Conservation (phyloP, 2,329 filamentous ascomycete species). For the Epichloe festucae region DNA sequence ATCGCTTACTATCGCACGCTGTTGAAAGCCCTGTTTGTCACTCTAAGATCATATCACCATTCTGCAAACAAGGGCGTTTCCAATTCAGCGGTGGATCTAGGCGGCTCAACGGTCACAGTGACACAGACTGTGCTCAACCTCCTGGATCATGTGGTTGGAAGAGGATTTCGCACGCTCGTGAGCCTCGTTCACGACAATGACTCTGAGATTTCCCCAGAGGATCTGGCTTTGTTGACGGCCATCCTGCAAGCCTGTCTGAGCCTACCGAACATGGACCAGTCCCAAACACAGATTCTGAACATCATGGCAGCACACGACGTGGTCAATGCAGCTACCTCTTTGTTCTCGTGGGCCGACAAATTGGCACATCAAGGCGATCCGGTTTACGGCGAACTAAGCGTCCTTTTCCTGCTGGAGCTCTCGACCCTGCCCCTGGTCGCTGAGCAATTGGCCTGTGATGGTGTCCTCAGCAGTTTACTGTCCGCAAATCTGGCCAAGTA, state of each 20-base stretch:
- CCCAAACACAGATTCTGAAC: slow-evolving; percentile 56
- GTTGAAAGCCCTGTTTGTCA: slow-evolving; percentile 73
- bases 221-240: slow-evolving; percentile 77
- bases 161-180: slow-evolving; percentile 71
- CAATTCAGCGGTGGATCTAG: slow-evolving; percentile 20
- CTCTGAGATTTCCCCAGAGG: slow-evolving; percentile 47
- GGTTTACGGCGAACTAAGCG: slow-evolving; percentile 82
- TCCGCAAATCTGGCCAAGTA: slow-evolving; percentile 68
- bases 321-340: slow-evolving; percentile 66
- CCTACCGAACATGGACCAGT: slow-evolving; percentile 62
- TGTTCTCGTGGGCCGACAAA: slow-evolving; percentile 90
- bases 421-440: slow-evolving; percentile 71
- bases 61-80: slow-evolving; percentile 17
- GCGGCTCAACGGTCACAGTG: slow-evolving; percentile 29
- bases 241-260: slow-evolving; percentile 75
- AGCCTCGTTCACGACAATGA: slow-evolving; percentile 69
- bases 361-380: slow-evolving; percentile 69
- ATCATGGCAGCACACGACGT: slow-evolving; percentile 59
- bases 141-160: slow-evolving; percentile 63
- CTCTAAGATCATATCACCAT: slow-evolving; percentile 52
- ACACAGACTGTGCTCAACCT: slow-evolving; percentile 62
- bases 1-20: slow-evolving; percentile 69
- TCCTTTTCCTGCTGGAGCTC: slow-evolving; percentile 78
- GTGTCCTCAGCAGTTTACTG: slow-evolving; percentile 64
- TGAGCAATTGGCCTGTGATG: slow-evolving; percentile 81